Percentiles rank a stretch among this genome's conserved stretches.
phyloP scores from a whole-genome alignment of 2,329 filamentous ascomycete genomes.

The Bipolaris oryzae region DNA sequence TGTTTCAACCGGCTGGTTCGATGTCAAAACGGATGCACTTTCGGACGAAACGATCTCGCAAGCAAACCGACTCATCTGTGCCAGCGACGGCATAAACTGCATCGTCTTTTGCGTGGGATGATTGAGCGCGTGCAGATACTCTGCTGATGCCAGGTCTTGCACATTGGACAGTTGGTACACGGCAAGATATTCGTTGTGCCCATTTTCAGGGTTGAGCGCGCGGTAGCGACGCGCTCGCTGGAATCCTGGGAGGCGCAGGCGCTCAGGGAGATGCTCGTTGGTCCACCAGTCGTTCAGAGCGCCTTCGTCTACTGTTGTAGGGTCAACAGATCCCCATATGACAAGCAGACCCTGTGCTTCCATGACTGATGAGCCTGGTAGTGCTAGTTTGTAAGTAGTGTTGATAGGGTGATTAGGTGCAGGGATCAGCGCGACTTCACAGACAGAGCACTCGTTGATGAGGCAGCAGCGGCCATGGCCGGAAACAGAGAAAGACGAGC shows the following conservation, averaged over 20 bases:
- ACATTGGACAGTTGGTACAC: constrained; percentile 16
- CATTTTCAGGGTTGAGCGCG: neutral
- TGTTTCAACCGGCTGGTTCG: neutral
- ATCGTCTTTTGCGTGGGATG: constrained; percentile 17
- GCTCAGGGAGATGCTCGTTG: constrained; percentile 26
- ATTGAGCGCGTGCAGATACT: constrained; percentile 17
- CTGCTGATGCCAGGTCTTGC: constrained; percentile 9
- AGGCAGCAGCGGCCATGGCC: neutral
- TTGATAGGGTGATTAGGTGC: neutral
- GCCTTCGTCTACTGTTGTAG: constrained; percentile 4
- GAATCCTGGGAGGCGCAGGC: constrained; percentile 22
- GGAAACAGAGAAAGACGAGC: neutral
- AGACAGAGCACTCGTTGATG: neutral
- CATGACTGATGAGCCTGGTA: neutral
- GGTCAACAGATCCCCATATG: constrained; percentile 20
- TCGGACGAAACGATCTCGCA: constrained; percentile 7
- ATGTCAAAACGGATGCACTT: neutral
- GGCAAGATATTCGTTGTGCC: constrained; percentile 14
- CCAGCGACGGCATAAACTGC: constrained; percentile 23
- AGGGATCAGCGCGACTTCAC: neutral
- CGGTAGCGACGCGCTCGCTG: constrained; percentile 19
- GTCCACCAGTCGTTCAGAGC: constrained; percentile 29
- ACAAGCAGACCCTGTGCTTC: constrained; percentile 5
- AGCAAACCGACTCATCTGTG: constrained; percentile 20
- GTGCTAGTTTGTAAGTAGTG: constrained; percentile 1